Evolutionary conservation across 2,329 filamentous ascomycete genomes (phyloP).

Genomic region (Pyrenochaeta sp.): DNA sequence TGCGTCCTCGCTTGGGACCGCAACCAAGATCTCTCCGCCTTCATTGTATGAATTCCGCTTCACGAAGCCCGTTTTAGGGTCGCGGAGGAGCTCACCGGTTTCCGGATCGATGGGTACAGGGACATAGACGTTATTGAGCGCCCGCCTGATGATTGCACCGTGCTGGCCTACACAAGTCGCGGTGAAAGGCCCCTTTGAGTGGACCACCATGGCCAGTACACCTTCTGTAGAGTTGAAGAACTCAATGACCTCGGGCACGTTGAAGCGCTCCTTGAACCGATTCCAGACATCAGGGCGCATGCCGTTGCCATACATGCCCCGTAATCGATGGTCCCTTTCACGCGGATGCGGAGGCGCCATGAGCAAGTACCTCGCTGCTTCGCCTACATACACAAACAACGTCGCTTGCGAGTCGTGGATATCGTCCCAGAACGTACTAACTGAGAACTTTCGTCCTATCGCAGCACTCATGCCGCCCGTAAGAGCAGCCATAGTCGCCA

Average conservation of each 20-base stretch:
- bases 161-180: conserved; percentile 73
- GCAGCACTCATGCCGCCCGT: conserved; percentile 59
- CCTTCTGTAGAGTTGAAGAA: conserved; percentile 83
- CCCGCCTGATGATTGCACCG: conserved; percentile 65
- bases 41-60: conserved; percentile 67
- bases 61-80: conserved; percentile 72
- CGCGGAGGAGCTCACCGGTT: conserved; percentile 70
- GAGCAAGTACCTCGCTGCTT: conserved; percentile 76
- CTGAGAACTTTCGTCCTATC: conserved; percentile 71
- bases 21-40: conserved; percentile 78
- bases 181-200: conserved; percentile 63
- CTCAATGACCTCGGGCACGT: conserved; percentile 69
- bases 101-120: conserved; percentile 74
- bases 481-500: conserved; percentile 62
- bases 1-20: conserved; percentile 55
- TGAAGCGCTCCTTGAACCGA: conserved; percentile 69
- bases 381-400: conserved; percentile 78
- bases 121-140: conserved; percentile 64
- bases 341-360: conserved; percentile 69
- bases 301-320: conserved; percentile 70
- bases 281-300: conserved; percentile 73
- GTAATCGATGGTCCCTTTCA: conserved; percentile 66
- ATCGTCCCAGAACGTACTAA: conserved; percentile 74
- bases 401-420: conserved; percentile 72
- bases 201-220: conserved; percentile 65